Evolutionary conservation across 2,329 filamentous ascomycete genomes (phyloP), one percentile per base, ranked within the genome.

Genomic region (Eurotiales sp.): DNA sequence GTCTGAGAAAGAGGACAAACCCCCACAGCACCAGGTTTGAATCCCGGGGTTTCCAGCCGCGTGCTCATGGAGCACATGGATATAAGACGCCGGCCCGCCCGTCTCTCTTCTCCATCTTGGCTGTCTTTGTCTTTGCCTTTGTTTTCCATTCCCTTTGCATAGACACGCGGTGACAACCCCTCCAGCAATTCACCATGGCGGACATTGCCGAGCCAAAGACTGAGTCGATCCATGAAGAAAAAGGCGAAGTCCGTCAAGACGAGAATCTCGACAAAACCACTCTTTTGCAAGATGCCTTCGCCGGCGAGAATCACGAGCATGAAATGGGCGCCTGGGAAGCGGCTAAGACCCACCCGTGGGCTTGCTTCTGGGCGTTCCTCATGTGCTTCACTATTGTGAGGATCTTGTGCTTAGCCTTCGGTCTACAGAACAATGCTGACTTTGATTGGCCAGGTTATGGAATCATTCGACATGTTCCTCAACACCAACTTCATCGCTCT

Each of bases 311-410:
- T 51, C 57, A 58, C 23, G 75, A 77, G 62, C 69, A 73, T 50
- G 57, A 70, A 29, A 68, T 72, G 68, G 64, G 66, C 1, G 60
- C 72, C 11, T 67, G 72, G 62, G 57, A 65, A 40, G 70, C 72
- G 1, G 65, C 65, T 25, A 66, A 68, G 56, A 62, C 56, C 0
- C 71, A 77, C 46, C 75, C 75, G 17, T 70, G 67, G 68, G 75
- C 75, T 44, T 71, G 70, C 23, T 63, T 74, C 15, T 77, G 75
- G 74, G 74, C 73, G 0, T 76, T 77, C 43, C 63, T 67, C 58
- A 77, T 77, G 72, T 77, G 72, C 42, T 77, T 73, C 59, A 77
- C 75, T 4, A 77, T 77, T 60, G 75, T 77, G 42, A 67, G 74
- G 25, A 27, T 27, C 5, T 10, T 27, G 5, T 27, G n/a, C n/a